phyloP scores from a whole-genome alignment of 116 monocot species.

The Posidonia oceanica region DNA sequence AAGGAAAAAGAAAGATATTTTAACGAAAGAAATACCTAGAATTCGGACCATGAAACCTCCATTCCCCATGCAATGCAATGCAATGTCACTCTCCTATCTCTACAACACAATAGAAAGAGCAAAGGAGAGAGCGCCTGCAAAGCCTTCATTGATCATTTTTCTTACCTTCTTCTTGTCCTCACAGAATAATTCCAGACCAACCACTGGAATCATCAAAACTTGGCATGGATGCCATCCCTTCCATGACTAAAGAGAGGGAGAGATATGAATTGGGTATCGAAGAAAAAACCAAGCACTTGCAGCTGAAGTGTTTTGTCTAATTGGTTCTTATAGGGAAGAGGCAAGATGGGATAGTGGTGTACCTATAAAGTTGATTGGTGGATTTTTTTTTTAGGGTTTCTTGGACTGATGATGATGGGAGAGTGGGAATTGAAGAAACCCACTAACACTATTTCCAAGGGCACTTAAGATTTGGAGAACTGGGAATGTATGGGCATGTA shows the following conservation, averaged over 20 bases:
- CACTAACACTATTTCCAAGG: constrained; percentile 6
- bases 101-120: neutral
- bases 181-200: neutral
- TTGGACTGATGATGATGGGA: neutral
- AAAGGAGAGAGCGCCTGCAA: constrained; percentile 1
- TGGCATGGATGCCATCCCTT: neutral
- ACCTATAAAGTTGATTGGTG: neutral
- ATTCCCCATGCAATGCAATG: neutral
- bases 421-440: neutral
- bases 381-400: neutral
- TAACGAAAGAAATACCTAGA: neutral
- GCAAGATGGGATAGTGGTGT: no score
- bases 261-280: neutral
- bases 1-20: neutral
- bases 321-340: no score
- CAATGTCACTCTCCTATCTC: constrained; percentile 1
- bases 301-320: no score
- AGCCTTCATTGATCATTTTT: neutral
- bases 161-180: neutral
- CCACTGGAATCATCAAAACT: constrained; percentile 6
- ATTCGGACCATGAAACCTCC: constrained; percentile 7
- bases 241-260: neutral
- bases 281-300: neutral
- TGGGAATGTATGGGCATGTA: constrained; percentile 1
- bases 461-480: constrained; percentile 5